Percentiles rank a stretch among this genome's conserved stretches.
These are phyloP conservation scores for Russula ochroleuca DNA, from an alignment of 768 basidiomycete species.

Conservation along the genomic window DNA sequence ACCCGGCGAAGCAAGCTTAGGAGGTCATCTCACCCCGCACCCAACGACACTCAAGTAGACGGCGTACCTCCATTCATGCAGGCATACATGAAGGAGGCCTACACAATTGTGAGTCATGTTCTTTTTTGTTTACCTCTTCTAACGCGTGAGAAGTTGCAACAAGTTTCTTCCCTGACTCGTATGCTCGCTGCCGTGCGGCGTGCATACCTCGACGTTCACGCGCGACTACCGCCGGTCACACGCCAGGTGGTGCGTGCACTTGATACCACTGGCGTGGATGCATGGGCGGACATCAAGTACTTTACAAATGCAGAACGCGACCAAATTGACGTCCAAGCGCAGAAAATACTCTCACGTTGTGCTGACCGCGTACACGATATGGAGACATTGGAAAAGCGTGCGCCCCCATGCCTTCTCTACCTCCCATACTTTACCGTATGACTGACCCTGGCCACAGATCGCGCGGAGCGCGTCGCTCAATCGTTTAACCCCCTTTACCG, in stretches of 20 bases:
- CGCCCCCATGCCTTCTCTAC: slow-evolving; percentile 38
- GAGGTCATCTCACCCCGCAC: slow-evolving; percentile 12
- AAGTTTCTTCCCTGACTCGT: slow-evolving; percentile 62
- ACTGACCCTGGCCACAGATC: slow-evolving; percentile 43
- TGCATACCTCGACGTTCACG: slow-evolving; percentile 81
- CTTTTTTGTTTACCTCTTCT: slow-evolving; percentile 8
- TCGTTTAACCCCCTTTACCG: slow-evolving; percentile 62
- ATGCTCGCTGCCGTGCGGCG: slow-evolving; percentile 76
- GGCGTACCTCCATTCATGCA: slow-evolving; percentile 43
- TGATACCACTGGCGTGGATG: slow-evolving; percentile 47
- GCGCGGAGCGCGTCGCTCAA: slow-evolving; percentile 60
- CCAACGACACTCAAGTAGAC: slow-evolving; percentile 19
- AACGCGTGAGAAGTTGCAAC: slow-evolving; percentile 51
- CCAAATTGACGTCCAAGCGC: slow-evolving; percentile 91
- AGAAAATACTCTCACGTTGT: slow-evolving; percentile 79
- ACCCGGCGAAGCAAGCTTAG: slow-evolving; percentile 1
- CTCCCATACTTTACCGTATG: slow-evolving; percentile 21
- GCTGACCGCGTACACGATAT: slow-evolving; percentile 83
- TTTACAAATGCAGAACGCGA: slow-evolving; percentile 90
- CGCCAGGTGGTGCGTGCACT: slow-evolving; percentile 51
- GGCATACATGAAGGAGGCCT: slow-evolving; percentile 71
- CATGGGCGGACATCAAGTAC: slow-evolving; percentile 62
- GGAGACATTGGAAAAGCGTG: slow-evolving; percentile 87
- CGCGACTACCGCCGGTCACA: slow-evolving; percentile 47
- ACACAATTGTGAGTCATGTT: slow-evolving; percentile 54